Evolutionary conservation across 768 basidiomycete species (phyloP).

Genomic region (Mycena vulgaris): DNA sequence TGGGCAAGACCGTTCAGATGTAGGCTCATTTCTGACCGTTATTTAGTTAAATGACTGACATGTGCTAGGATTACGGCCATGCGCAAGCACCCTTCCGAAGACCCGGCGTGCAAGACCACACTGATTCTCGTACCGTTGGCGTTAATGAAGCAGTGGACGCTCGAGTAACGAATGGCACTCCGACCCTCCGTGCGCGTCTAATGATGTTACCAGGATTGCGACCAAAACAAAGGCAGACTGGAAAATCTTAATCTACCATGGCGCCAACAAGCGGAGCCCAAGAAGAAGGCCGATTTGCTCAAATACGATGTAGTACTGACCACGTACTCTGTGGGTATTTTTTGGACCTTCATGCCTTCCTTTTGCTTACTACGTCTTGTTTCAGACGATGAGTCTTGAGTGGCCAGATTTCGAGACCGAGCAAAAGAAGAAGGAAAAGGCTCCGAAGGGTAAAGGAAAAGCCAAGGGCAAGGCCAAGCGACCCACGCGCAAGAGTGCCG

Average conservation of each 20-base stretch:
- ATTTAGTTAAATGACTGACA: conserved; percentile 9
- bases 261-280: too few species aligned
- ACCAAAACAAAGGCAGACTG: conserved; percentile 66
- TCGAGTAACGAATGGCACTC: conserved; percentile 48
- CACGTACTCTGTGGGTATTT: conserved; percentile 57
- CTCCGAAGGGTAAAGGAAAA: conserved; percentile 49
- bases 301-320: conserved; percentile 77
- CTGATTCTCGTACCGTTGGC: conserved; percentile 80
- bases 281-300: conserved; percentile 62
- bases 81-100: conserved; percentile 64
- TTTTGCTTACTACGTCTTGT: neutral
- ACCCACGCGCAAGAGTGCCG: conserved; percentile 38
- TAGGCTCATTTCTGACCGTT: too few species aligned
- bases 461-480: conserved; percentile 40
- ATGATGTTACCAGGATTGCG: conserved; percentile 53
- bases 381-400: conserved; percentile 69
- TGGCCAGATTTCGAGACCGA: conserved; percentile 71
- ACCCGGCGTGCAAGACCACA: conserved; percentile 71
- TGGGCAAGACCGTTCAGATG: conserved; percentile 59
- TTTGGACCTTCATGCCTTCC: neutral
- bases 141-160: conserved; percentile 77
- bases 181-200: neutral
- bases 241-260: conserved; percentile 76
- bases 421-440: conserved; percentile 60
- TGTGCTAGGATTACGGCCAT: conserved; percentile 70